Evolutionary conservation across 257 asterid species (phyloP).

Genomic region (Solanum ossicruentum): DNA sequence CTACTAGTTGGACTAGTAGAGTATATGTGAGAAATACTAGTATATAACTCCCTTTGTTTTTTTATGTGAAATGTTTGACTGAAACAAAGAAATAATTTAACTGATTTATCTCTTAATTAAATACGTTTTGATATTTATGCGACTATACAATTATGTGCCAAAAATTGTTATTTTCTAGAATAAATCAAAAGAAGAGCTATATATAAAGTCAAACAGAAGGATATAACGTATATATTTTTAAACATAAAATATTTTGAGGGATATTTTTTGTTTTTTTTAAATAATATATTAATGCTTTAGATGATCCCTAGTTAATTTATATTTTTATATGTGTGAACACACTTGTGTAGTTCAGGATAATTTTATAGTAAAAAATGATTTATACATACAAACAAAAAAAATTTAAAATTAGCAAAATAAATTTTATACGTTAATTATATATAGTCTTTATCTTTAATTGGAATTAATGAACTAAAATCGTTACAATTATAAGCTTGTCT

Average conservation of each 20-base stretch:
- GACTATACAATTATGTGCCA: too few species aligned
- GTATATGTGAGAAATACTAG: too few species aligned
- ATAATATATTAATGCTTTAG: background rate
- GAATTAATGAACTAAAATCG: background rate
- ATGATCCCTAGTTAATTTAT: background rate
- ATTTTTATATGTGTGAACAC: background rate
- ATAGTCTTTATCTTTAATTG: background rate
- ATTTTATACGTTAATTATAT: background rate
- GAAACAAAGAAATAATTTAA: background rate
- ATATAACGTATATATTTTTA: background rate
- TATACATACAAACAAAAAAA: background rate
- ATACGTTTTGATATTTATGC: background rate
- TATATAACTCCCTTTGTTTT: too few species aligned
- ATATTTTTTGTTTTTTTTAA: background rate
- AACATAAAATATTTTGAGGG: background rate
- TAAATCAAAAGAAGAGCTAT: background rate
- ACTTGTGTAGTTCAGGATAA: background rate
- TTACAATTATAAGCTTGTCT: background rate
- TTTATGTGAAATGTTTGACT: background rate
- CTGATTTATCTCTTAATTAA: background rate
- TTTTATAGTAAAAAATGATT: background rate
- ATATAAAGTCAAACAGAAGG: background rate
- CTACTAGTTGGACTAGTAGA: too few species aligned
- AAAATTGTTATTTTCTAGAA: background rate
- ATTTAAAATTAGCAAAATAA: background rate